Base-by-base conservation (phyloP, 2,329 filamentous ascomycete genomes). In the Periconia sp. region DNA sequence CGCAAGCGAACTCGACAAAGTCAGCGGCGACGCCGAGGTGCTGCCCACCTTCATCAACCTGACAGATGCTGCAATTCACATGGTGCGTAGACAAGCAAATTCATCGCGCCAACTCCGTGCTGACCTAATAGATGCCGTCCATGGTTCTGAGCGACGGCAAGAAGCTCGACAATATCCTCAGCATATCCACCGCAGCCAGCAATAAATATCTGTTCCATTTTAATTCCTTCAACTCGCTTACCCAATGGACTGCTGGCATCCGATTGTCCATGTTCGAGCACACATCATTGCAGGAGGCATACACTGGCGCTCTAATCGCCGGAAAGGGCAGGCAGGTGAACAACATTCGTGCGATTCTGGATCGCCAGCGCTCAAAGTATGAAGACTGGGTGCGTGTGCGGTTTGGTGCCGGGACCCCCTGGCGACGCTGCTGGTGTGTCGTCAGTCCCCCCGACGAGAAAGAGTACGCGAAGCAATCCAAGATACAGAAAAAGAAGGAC, bases 151-250 rank as follows among this genome's bases (percentile, higher is more conserved):
- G 88, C 57, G 87, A 89, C 40, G 87, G 91, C 59, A 86, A 92
- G 57, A 88, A 89, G 12, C 76, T 99, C 40, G 89, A 96, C 65
- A 96, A 99, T 60, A 92, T 99, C 28, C 82, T 99, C 35, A 96
- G 92, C 70, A 84, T 99, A 46, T 97, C 91, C 5, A 99, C 94
- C 8, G 94, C 94, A 15, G 94, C 92, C 34, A 89, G 91, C 63
- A 99, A 99, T 69, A 87, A 94, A 55, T 97, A 96, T 66, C 78
- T 99, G 1, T 79, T 99, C 25, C 94, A 97, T 70, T 99, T 99
- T 74, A 96, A 95, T 69, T 96, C 92, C 0, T 84, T 92, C 55
- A 88, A 95, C 64, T 95, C 92, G 0, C 77, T 99, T 40, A 87
- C 92, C 3, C 92, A 97, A 72, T 99, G 94, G 94, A 96, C 94